Conservation (phyloP, 257 asterid species). For the Przewalskia tangutica region DNA sequence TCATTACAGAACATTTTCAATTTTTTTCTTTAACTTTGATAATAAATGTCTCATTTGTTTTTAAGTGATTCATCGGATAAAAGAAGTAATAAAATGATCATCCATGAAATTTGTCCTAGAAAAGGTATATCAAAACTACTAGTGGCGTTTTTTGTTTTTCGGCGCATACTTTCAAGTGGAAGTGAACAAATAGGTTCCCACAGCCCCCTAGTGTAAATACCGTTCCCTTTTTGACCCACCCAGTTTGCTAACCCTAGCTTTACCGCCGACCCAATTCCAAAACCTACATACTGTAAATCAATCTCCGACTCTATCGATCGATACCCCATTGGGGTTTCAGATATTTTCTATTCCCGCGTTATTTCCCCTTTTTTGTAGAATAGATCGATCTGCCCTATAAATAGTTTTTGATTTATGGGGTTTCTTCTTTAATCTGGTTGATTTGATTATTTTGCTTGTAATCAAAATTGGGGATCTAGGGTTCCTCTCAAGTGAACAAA, state of each 20-base stretch:
- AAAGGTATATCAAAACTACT: too few species aligned
- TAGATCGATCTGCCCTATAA: background rate
- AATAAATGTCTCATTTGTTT: too few species aligned
- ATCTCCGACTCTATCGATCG: slow-evolving; percentile 8
- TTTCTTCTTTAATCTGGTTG: background rate
- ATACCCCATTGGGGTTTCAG: slow-evolving; percentile 13
- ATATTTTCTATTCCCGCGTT: background rate
- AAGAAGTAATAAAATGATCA: too few species aligned
- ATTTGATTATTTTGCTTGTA: background rate
- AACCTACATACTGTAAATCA: slow-evolving; percentile 4
- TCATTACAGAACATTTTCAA: too few species aligned
- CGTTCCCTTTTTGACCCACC: background rate
- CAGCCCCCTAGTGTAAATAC: background rate
- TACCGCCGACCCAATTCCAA: slow-evolving; percentile 1
- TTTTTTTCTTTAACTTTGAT: too few species aligned
- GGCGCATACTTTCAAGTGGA: background rate
- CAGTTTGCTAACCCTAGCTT: background rate
- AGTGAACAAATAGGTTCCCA: background rate
- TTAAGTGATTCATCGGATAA: too few species aligned
- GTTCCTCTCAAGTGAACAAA: background rate
- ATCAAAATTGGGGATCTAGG: slow-evolving; percentile 3
- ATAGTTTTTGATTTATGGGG: background rate
- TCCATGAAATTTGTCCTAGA: too few species aligned
- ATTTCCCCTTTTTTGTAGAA: background rate
- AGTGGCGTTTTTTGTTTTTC: too few species aligned